Percentiles rank a stretch among this genome's conserved stretches.
phyloP scores from a whole-genome alignment of 2,329 filamentous ascomycete genomes.

The Tolypocladium capitatum region DNA sequence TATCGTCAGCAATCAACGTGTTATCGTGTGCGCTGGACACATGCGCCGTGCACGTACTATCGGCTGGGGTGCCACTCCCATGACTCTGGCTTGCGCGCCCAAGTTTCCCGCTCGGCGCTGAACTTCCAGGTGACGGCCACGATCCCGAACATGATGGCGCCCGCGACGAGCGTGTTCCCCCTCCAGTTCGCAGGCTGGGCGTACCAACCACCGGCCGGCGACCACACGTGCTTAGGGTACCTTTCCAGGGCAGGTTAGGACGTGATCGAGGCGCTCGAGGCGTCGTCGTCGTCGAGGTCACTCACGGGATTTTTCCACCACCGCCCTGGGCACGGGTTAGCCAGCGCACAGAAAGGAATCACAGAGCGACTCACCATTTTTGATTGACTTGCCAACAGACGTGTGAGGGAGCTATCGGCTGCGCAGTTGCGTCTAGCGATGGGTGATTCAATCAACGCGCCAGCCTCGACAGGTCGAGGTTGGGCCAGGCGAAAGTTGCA shows the following conservation, averaged over 20 bases:
- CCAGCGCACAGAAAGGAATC: neutral
- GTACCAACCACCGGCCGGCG: conserved; percentile 96
- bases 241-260: conserved; percentile 16
- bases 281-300: neutral
- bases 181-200: conserved; percentile 91
- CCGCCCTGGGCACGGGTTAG: conserved; percentile 50
- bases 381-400: conserved; percentile 27
- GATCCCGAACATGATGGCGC: conserved; percentile 54
- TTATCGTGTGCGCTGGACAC: neutral
- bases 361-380: conserved; percentile 37
- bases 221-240: conserved; percentile 99
- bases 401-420: conserved; percentile 10
- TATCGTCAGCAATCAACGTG: neutral
- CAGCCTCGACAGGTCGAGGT: neutral
- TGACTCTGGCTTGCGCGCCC: conserved; percentile 62
- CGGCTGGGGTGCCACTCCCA: conserved; percentile 73
- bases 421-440: conserved; percentile 18
- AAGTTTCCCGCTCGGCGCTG: conserved; percentile 60
- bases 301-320: conserved; percentile 54
- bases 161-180: conserved; percentile 70
- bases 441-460: neutral
- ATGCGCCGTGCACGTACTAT: conserved; percentile 45
- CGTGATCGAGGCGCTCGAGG: conserved; percentile 4
- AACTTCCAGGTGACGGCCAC: conserved; percentile 54
- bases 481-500: neutral